Evolutionary conservation across 306 rosid species (phyloP).

Genomic region (Erythrophleum fordii): DNA sequence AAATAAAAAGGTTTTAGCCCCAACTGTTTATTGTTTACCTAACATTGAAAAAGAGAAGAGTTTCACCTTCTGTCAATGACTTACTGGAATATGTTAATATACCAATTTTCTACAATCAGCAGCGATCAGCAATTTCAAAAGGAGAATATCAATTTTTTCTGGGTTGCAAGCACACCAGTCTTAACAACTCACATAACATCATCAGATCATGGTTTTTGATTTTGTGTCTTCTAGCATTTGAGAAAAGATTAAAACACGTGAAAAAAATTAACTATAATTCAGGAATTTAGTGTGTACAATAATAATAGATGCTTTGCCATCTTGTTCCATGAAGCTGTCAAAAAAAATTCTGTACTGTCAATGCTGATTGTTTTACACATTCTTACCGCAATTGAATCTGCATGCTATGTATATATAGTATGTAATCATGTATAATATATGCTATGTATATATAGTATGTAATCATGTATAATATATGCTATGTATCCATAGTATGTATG

Average conservation of each 20-base stretch:
- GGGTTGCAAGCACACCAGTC: background rate
- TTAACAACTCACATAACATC: background rate
- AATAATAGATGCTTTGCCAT: background rate
- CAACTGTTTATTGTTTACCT: background rate
- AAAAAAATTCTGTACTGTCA: background rate
- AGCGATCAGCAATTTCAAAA: background rate
- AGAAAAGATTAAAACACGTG: background rate
- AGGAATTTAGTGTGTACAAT: background rate
- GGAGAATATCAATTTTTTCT: background rate
- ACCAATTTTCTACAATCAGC: background rate
- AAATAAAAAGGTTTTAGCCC: background rate
- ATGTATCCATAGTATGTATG: background rate
- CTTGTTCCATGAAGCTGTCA: background rate
- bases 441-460: background rate
- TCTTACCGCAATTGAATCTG: background rate
- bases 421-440: background rate
- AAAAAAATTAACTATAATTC: background rate
- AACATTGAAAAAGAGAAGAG: background rate
- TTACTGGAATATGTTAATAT: too few relatives aligned
- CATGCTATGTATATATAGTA: background rate
- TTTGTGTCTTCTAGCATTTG: background rate
- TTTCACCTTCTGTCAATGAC: background rate
- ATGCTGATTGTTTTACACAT: background rate
- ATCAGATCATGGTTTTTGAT: background rate
- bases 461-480: background rate